A percentile compares a stretch with the other conserved stretches of the same genome.
Conservation (phyloP, 1,284 basidiomycete genomes). For the Cronartium quercuum region DNA sequence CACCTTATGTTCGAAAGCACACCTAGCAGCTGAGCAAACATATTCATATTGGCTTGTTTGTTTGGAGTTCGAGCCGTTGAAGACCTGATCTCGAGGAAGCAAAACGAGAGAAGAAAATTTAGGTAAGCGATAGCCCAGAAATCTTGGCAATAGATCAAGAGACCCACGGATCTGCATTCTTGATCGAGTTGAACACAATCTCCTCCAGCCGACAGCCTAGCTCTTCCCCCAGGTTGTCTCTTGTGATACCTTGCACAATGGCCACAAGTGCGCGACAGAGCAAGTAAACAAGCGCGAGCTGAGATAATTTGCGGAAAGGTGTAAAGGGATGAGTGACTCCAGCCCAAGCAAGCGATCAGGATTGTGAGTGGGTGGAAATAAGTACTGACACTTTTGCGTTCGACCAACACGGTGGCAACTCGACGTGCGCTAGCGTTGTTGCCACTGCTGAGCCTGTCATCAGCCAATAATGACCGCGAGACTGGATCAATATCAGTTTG, state of each 20-base stretch:
- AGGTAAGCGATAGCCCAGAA: not conserved
- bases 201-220: conserved; percentile 73
- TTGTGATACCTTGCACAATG: conserved; percentile 65
- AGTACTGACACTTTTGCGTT: conserved; percentile 59
- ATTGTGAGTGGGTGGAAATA: not conserved
- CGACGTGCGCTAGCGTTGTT: conserved; percentile 8
- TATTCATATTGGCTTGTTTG: conserved; percentile 68
- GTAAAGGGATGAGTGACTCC: not conserved
- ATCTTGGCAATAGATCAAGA: not conserved
- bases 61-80: conserved; percentile 58
- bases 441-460: conserved; percentile 8
- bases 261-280: conserved; percentile 77
- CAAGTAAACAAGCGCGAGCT: conserved; percentile 72
- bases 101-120: not conserved
- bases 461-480: not conserved
- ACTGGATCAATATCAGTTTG: conserved; percentile 24
- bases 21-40: conserved; percentile 74
- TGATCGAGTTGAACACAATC: conserved; percentile 77
- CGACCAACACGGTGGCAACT: conserved; percentile 57
- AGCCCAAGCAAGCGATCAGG: not conserved
- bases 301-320: conserved; percentile 11
- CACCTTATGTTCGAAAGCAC: conserved; percentile 71
- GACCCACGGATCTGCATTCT: conserved; percentile 59
- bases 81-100: not conserved
- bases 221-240: conserved; percentile 68